These are phyloP conservation scores for Fistulifera pelliculosa DNA, from an alignment of 108 stramenopile species.

Conservation along the genomic window DNA sequence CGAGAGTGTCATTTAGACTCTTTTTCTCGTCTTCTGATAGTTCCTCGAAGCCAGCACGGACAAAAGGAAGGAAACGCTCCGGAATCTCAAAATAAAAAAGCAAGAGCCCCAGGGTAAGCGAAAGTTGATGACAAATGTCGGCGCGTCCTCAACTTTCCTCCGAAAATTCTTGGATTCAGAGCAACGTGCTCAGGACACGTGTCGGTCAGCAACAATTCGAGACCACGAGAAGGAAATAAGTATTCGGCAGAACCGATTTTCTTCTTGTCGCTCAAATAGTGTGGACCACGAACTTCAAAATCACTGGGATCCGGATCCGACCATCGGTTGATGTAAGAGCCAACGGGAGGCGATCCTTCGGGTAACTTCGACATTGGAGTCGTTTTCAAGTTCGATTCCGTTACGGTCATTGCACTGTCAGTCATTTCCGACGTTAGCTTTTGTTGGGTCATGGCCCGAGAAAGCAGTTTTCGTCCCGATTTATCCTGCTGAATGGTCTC, in stretches of 20 bases:
- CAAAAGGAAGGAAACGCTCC: slow-evolving; percentile 51
- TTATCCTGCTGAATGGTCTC: slow-evolving; percentile 4
- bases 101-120: slow-evolving; percentile 85
- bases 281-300: slow-evolving; percentile 67
- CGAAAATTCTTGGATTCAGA: slow-evolving; percentile 43
- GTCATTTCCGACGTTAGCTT: not conserved
- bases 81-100: slow-evolving; percentile 81
- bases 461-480: not conserved
- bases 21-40: slow-evolving; percentile 26
- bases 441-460: not conserved
- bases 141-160: slow-evolving; percentile 51
- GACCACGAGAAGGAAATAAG: slow-evolving; percentile 57
- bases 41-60: slow-evolving; percentile 28
- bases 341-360: slow-evolving; percentile 28
- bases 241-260: slow-evolving; percentile 57
- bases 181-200: slow-evolving; percentile 59
- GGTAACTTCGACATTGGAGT: slow-evolving; percentile 46
- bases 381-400: slow-evolving; percentile 3
- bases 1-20: slow-evolving; percentile 23
- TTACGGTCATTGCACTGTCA: not conserved
- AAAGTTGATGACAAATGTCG: slow-evolving; percentile 85
- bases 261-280: slow-evolving; percentile 64
- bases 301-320: slow-evolving; percentile 38
- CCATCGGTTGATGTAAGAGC: slow-evolving; percentile 68
- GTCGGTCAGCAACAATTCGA: slow-evolving; percentile 80